Percentiles rank a stretch among this genome's conserved stretches.
phyloP scores from a whole-genome alignment of 116 monocot species.

The Dioscorea cayenensis region DNA sequence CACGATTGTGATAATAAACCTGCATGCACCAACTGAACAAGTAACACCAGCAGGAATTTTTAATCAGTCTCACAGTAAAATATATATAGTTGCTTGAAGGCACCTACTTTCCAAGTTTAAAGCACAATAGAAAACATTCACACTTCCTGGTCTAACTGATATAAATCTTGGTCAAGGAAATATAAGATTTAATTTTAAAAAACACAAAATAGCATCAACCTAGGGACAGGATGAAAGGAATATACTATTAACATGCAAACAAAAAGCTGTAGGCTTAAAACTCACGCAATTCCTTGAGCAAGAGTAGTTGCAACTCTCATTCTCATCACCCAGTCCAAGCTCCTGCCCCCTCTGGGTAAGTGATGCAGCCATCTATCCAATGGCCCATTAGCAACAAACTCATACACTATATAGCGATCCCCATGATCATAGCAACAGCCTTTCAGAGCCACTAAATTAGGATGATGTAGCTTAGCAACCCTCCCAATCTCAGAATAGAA shows the following conservation, averaged over 20 bases:
- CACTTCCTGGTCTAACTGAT: too few relatives aligned
- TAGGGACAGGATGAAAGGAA: neutral
- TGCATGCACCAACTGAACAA: too few relatives aligned
- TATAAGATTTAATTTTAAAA: too few relatives aligned
- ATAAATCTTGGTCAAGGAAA: too few relatives aligned
- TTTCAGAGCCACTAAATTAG: conserved; percentile 80
- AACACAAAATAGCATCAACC: neutral
- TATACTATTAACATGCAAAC: neutral
- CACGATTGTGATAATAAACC: too few relatives aligned
- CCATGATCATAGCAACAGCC: conserved; percentile 96
- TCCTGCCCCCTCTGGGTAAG: conserved; percentile 71
- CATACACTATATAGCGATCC: conserved; percentile 82
- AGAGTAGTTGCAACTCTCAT: conserved; percentile 88
- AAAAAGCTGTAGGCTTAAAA: conserved; percentile 1
- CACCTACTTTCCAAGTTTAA: too few relatives aligned
- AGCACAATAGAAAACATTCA: too few relatives aligned
- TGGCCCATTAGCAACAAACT: conserved; percentile 91
- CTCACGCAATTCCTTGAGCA: conserved; percentile 98
- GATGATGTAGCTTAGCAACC: conserved; percentile 85
- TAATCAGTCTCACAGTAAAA: too few relatives aligned
- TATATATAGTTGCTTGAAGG: too few relatives aligned
- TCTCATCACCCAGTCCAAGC: conserved; percentile 87
- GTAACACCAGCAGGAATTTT: too few relatives aligned
- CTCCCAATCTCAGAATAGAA: conserved; percentile 89
- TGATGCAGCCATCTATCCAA: conserved; percentile 90